Percentiles rank a stretch among this genome's conserved stretches.
Conservation (phyloP, 148 eudicot genomes). For the Fagopyrum homotropicum region DNA sequence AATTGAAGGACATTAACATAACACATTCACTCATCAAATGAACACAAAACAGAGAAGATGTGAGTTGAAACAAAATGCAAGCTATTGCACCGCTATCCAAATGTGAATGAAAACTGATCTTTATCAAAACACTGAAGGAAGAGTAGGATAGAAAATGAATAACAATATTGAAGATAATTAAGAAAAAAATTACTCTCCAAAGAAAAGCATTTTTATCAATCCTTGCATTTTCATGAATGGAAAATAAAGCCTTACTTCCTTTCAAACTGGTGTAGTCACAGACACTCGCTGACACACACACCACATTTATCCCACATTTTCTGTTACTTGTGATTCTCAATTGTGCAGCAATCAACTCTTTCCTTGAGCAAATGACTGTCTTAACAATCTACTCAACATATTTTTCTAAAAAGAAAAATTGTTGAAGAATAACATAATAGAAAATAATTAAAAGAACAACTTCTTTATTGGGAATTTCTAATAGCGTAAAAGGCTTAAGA, state of each 20-base stretch:
- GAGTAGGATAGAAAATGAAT: not conserved
- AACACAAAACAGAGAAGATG: not conserved
- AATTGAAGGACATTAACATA: constrained; percentile 23
- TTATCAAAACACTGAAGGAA: not conserved
- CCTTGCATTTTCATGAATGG: not conserved
- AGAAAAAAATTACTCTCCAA: not conserved
- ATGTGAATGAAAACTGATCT: not conserved
- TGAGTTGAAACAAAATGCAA: not conserved
- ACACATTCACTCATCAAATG: not conserved
- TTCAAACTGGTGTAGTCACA: not conserved
- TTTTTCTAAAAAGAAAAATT: not conserved
- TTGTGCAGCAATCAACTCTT: not conserved
- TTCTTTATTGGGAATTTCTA: not conserved
- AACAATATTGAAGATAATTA: not conserved
- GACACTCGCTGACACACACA: not conserved
- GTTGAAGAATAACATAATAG: not conserved
- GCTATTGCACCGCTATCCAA: constrained; percentile 6
- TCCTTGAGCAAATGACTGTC: not conserved
- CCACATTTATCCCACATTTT: not conserved
- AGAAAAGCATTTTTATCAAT: not conserved
- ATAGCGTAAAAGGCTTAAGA: not conserved
- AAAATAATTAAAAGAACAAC: not conserved
- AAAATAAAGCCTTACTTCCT: not conserved
- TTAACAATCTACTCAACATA: not conserved
- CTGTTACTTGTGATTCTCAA: not conserved